Percentiles rank a stretch among this genome's conserved stretches.
These are phyloP conservation scores for Glonium stellatum DNA, from an alignment of 495 filamentous ascomycete species.

Conservation along the genomic window DNA sequence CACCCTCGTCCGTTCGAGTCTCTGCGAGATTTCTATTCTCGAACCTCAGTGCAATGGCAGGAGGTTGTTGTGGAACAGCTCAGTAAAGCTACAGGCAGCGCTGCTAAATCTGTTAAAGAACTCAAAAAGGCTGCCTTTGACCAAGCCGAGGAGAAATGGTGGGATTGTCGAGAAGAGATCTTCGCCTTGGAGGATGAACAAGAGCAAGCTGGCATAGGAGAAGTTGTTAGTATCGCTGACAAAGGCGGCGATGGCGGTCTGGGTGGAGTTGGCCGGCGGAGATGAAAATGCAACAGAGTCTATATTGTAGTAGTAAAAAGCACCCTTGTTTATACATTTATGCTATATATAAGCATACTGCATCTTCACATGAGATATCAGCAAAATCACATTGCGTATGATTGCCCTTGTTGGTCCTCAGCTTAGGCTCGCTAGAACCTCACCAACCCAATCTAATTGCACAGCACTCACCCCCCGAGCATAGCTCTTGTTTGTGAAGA, in stretches of 20 bases:
- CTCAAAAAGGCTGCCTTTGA: conserved; percentile 83
- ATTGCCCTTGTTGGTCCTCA: not conserved
- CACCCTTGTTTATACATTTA: too few relatives aligned
- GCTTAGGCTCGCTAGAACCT: conserved; percentile 43
- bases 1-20: conserved; percentile 83
- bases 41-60: conserved; percentile 88
- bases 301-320: too few relatives aligned
- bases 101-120: conserved; percentile 75
- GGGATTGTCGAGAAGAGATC: conserved; percentile 95
- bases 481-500: conserved; percentile 88
- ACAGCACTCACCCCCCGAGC: conserved; percentile 82
- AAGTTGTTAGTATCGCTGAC: conserved; percentile 83
- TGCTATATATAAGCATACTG: too few relatives aligned
- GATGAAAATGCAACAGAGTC: not conserved
- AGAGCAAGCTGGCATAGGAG: conserved; percentile 89
- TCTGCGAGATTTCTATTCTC: conserved; percentile 81
- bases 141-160: conserved; percentile 92
- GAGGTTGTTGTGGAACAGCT: conserved; percentile 65
- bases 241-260: conserved; percentile 24
- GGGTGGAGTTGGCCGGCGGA: conserved; percentile 13
- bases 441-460: conserved; percentile 79
- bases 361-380: too few relatives aligned
- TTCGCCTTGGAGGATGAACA: conserved; percentile 90
- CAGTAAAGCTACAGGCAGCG: conserved; percentile 49
- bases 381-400: too few relatives aligned